Evolutionary conservation across 192 early-diverging fungal species (phyloP), one percentile per base, ranked within the genome.

Genomic region (Coemansia sp.): DNA sequence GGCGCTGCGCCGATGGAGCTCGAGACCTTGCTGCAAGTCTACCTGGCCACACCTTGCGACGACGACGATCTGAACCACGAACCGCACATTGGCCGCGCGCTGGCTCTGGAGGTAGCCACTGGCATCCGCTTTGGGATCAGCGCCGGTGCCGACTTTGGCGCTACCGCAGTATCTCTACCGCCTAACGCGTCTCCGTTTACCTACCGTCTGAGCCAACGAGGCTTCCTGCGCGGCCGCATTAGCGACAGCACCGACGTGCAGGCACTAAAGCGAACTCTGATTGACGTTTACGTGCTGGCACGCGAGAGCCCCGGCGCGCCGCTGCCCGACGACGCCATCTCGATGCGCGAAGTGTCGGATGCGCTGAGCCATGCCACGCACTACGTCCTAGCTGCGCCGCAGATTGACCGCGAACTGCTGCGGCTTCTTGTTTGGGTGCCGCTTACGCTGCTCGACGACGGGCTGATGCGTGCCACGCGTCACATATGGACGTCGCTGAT

Each of bases 401-500:
- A 42, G 1, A 21, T 64, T 2, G 76, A 72, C 56, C 65, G 66
- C 30, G 77, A 96, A 45, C 69, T 97, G 12, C 69, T 95, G 29
- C 83, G 87, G 33, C 83, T 92, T 50, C 66, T 97, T 28, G 93
- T 93, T 27, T 92, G 90, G 85, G 90, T 92, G 54, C 94, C 95
- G 5, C 77, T 95, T 19, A 72, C 85, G 16, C 45, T 92, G 50
- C 98, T 96, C 53, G 86, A 86, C 27, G 83, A 88, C 12, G 81
- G 86, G 35, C 82, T 88, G 30, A 81, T 99, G 82, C 89, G 92
- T 54, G 85, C 91, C 31, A 87, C 88, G n/a, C 83, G 87, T 1
- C 82, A 88, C 5, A 86, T 92, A n/a, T 99, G 94, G 95, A 92
- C 85, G 35, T 91, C 88, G 86, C 71, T 99, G 33, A 85, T 97